Evolutionary conservation across 176 grass and related monocot genomes (phyloP).

Genomic region (Urochloa ruziziensis): DNA sequence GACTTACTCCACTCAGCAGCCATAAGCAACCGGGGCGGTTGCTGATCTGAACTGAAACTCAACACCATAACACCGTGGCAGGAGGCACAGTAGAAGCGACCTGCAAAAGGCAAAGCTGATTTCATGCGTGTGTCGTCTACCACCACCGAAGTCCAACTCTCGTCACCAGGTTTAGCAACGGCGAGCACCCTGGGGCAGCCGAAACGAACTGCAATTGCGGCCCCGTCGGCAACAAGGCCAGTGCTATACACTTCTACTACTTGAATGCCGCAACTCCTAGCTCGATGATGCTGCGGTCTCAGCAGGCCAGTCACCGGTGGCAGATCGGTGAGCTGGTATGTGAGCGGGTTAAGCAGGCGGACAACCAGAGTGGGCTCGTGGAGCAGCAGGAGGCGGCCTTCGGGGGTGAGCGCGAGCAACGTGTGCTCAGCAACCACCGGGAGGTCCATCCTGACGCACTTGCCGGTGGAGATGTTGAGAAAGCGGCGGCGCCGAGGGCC

Average conservation of each 20-base stretch:
- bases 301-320: not conserved
- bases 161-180: not conserved
- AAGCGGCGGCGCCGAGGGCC: not conserved
- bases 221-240: not conserved
- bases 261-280: not conserved
- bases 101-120: not conserved
- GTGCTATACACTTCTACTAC: not conserved
- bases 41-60: not conserved
- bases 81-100: not conserved
- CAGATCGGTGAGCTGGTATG: not conserved
- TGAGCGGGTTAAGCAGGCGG: not conserved
- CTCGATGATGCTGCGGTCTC: not conserved
- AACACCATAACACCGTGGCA: not conserved
- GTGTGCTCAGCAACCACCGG: not conserved
- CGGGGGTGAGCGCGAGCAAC: not conserved
- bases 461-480: not conserved
- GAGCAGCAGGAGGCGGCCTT: not conserved
- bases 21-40: not conserved
- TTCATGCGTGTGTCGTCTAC: not conserved
- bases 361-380: not conserved
- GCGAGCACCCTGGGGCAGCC: accelerated
- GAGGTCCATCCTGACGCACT: not conserved
- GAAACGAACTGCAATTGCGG: not conserved
- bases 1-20: not conserved
- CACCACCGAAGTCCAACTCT: not conserved